Evolutionary conservation across 768 basidiomycete genomes (phyloP).

Genomic region (Lentinula guzmanii): DNA sequence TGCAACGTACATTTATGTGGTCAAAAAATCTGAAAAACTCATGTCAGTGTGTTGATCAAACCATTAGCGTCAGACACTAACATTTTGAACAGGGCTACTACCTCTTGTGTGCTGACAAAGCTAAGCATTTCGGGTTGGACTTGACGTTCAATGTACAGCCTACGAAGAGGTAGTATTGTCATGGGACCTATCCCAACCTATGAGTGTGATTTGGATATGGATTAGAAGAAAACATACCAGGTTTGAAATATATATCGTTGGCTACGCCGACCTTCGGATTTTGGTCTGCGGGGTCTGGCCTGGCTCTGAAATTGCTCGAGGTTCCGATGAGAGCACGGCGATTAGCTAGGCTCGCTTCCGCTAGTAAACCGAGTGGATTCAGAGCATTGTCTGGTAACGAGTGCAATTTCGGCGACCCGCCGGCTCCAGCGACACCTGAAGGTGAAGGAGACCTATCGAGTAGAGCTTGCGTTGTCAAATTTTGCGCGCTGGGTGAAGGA

Average conservation of each 20-base stretch:
- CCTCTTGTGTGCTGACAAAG: conserved; percentile 84
- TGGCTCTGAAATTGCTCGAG: conserved; percentile 32
- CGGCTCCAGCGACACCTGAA: conserved; percentile 24
- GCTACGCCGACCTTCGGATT: conserved; percentile 68
- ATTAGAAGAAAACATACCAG: conserved; percentile 43
- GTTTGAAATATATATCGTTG: conserved; percentile 87
- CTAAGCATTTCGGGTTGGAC: conserved; percentile 91
- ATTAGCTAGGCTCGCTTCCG: conserved; percentile 82
- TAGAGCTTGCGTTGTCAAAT: conserved; percentile 52
- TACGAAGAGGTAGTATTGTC: conserved; percentile 78
- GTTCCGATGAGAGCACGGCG: conserved; percentile 50
- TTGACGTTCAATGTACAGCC: conserved; percentile 82
- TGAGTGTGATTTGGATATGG: not conserved
- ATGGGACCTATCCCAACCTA: conserved; percentile 58
- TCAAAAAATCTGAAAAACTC: conserved; percentile 57
- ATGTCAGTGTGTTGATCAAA: conserved; percentile 4
- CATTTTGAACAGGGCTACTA: conserved; percentile 89
- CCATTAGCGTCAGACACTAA: conserved; percentile 30
- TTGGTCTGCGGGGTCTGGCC: conserved; percentile 28
- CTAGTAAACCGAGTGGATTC: conserved; percentile 89
- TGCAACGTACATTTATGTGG: conserved; percentile 61
- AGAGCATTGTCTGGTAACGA: conserved; percentile 88
- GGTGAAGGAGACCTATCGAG: conserved; percentile 45
- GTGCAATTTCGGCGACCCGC: conserved; percentile 80
- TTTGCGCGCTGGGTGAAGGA: conserved; percentile 61